Evolutionary conservation across 495 filamentous ascomycete genomes (phyloP).

Genomic region (Penicillium desertorum): DNA sequence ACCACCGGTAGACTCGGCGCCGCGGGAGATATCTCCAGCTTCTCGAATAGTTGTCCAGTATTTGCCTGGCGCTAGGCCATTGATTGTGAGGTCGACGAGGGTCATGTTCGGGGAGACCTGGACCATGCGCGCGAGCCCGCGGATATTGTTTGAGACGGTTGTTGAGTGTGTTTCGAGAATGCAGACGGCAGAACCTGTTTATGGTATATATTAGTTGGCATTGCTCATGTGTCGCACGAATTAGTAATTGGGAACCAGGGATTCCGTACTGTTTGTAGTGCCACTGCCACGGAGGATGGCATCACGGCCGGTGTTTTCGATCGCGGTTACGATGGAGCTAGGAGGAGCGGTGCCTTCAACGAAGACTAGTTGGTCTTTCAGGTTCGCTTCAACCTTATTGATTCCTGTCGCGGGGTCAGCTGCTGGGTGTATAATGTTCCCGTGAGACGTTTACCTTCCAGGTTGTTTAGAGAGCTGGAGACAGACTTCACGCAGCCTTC

Average conservation of each 20-base stretch:
- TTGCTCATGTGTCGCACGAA: conserved; percentile 8
- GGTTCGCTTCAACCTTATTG: conserved; percentile 48
- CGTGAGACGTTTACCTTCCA: conserved; percentile 55
- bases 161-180: conserved; percentile 88
- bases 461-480: conserved; percentile 67
- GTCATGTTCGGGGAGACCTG: conserved; percentile 74
- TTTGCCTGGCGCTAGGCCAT: conserved; percentile 74
- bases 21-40: conserved; percentile 85
- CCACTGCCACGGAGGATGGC: conserved; percentile 92
- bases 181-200: conserved; percentile 82
- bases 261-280: conserved; percentile 69
- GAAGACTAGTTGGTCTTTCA: conserved; percentile 50
- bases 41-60: conserved; percentile 83
- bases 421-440: background rate
- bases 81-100: conserved; percentile 82
- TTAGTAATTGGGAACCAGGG: background rate
- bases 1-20: conserved; percentile 75
- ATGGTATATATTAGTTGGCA: background rate
- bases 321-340: conserved; percentile 82
- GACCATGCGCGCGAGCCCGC: conserved; percentile 78
- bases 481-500: conserved; percentile 83
- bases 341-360: conserved; percentile 66
- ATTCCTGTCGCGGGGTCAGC: conserved; percentile 35
- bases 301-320: conserved; percentile 86
- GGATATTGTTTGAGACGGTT: conserved; percentile 58